Conservation (phyloP, 768 basidiomycete genomes). For the Calocybe indica region DNA sequence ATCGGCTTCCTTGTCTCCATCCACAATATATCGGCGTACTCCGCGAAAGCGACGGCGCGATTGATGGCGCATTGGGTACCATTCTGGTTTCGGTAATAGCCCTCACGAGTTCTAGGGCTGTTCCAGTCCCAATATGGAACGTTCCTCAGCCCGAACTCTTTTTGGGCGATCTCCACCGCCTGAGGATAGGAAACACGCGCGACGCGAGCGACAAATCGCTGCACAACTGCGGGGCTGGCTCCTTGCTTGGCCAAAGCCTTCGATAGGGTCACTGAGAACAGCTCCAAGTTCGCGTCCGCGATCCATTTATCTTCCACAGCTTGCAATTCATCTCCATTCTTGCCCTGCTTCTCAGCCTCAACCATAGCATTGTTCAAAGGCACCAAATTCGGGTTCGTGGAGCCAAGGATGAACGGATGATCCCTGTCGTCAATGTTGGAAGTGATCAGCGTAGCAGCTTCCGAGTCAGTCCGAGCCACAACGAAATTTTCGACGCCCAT, state of each 20-base stretch:
- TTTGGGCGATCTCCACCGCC: slow-evolving; percentile 71
- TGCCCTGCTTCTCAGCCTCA: slow-evolving; percentile 77
- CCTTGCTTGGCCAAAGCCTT: slow-evolving; percentile 61
- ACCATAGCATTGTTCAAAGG: slow-evolving; percentile 79
- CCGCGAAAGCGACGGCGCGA: slow-evolving; percentile 89
- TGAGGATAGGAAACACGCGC: slow-evolving; percentile 63
- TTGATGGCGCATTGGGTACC: slow-evolving; percentile 93
- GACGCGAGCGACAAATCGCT: slow-evolving; percentile 59
- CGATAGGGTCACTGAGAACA: slow-evolving; percentile 71
- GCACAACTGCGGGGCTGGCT: slow-evolving; percentile 37
- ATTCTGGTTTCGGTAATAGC: slow-evolving; percentile 96
- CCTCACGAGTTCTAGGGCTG: slow-evolving; percentile 88
- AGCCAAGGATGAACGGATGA: slow-evolving; percentile 93
- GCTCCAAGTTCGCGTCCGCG: slow-evolving; percentile 65
- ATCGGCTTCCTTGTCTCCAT: slow-evolving; percentile 98
- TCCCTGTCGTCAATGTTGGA: slow-evolving; percentile 97
- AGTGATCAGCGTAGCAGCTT: slow-evolving; percentile 95
- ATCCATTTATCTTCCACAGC: slow-evolving; percentile 88
- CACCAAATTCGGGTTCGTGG: slow-evolving; percentile 65
- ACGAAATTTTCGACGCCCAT: slow-evolving; percentile 97
- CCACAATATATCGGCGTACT: slow-evolving; percentile 89
- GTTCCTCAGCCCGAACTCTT: slow-evolving; percentile 65
- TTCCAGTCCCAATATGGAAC: slow-evolving; percentile 96
- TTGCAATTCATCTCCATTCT: slow-evolving; percentile 76
- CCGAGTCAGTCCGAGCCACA: slow-evolving; percentile 93